Evolutionary conservation across 805 yeast genomes (phyloP), one percentile per base, ranked within the genome.

Genomic region (Yarrowia divulgata): DNA sequence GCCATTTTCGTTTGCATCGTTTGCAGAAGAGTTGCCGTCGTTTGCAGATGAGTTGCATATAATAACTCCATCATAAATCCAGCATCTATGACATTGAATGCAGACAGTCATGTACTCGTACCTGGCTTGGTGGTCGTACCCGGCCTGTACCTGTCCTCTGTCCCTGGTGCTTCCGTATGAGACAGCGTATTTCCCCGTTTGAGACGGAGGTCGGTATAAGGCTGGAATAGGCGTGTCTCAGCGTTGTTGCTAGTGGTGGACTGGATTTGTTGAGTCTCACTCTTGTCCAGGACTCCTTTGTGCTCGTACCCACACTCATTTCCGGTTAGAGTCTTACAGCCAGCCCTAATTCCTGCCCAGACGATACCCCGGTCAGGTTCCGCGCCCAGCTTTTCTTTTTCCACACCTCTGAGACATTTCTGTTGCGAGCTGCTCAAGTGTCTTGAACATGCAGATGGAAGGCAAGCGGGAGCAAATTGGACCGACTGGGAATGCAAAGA

Each of bases 1-100:
- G 40, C 40, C 40, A 35, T 10, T 45, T 45, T 19, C 29, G 29
- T 23, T n/a, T 23, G 29, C 29, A 4, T 23, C 29, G 29, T 23
- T 48, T 48, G 52, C 35, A 48, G 37, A 48, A 29, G 52, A 5
- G 35, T 48, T 43, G 48, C 48, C n/a, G n/a, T n/a, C n/a, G n/a
- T n/a, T 48, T 48, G 52, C 35, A 48, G 52, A 46, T 48, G 52
- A 5, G 35, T 48, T 45, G 48, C 48, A 45, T 45, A 45, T 45
- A 45, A 45, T 19, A 45, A 45, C 16, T 5, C 8, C 40, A 42
- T 3, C 48, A 6, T 18, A 45, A 45, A 42, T 5, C 8, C 40
- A 42, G 19, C 48, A 6, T 18, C 14, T 12, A 18, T 18, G 48
- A 10, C 48, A 34, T 13, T 46, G 14, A 14, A 18, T 45, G 48